Evolutionary conservation across 2,329 filamentous ascomycete genomes (phyloP), one percentile per base, ranked within the genome.

Genomic region (Nemania abortiva): DNA sequence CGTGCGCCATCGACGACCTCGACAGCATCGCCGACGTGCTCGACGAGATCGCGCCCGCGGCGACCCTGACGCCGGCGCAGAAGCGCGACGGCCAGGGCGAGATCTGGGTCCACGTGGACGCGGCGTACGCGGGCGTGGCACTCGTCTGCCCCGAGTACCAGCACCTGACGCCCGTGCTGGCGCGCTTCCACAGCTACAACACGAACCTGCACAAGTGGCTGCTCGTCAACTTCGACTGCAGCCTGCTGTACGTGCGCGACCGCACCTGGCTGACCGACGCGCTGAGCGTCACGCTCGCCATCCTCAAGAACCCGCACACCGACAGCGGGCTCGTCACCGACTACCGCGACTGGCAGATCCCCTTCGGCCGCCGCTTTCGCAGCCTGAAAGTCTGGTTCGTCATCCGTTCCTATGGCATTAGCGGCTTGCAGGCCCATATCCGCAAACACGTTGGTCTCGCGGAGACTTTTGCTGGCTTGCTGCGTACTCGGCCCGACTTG

Each of bases 181-280:
- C 85, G 1, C 82, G 85, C 24, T 94, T 97, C 78, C 92, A 97
- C 83, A 94, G 91, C 72, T 97, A 97, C 86, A 91, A 97, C 81
- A 89, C 95, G 84, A 98, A 98, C 84, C 92, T 97, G 88, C 95
- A 98, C 86, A 98, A 98, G 84, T 98, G 95, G 95, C 86, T 98
- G 56, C 89, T 98, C 20, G 94, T 94, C 66, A 97, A 97, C 81
- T 98, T 98, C 76, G 95, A 98, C 79, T 88, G 85, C 75, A 94
- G 92, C 63, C 92, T 92, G 73, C 86, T 97, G 54, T 98, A 89
- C 82, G 90, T 98, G 57, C 90, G 91, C 71, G 87, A 90, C 75
- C 88, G 95, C 18, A 83, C 85, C 63, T 90, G 94, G 81, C 87
- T 98, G n/a, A 93, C 92, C 52, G 87, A 91, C 70, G 92, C 94